phyloP scores from a whole-genome alignment of 371 early-diverging fungal genomes.

The Rhizopus stolonifer region DNA sequence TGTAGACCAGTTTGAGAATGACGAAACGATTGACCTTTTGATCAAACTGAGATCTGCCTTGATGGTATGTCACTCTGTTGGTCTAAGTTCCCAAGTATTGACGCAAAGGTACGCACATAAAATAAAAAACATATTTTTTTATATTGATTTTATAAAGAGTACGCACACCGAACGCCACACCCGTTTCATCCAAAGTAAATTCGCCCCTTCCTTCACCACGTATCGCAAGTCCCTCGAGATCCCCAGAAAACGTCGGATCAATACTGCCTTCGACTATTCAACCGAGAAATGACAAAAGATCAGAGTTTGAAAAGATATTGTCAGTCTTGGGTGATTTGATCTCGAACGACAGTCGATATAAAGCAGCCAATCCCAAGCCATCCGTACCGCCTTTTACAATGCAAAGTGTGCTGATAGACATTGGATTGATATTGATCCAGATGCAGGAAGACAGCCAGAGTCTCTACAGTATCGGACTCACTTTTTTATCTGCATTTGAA shows the following conservation, averaged over 20 bases:
- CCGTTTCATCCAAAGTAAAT: constrained; percentile 35
- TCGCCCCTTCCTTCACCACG: constrained; percentile 37
- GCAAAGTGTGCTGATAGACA: constrained; percentile 55
- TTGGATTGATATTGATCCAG: constrained; percentile 38
- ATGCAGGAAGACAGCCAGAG: constrained; percentile 30
- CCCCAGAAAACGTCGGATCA: constrained; percentile 12
- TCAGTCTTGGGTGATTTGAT: constrained; percentile 50
- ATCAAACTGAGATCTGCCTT: constrained; percentile 45
- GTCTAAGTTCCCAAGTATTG: constrained; percentile 28
- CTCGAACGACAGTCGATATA: constrained; percentile 58
- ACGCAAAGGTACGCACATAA: constrained; percentile 24
- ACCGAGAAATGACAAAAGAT: constrained; percentile 16
- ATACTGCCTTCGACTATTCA: neutral
- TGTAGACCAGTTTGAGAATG: constrained; percentile 38
- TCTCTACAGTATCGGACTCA: constrained; percentile 34
- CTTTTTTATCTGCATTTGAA: constrained; percentile 47
- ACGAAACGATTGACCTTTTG: constrained; percentile 43
- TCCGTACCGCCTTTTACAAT: constrained; percentile 56
- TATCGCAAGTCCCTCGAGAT: constrained; percentile 19
- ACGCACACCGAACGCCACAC: constrained; percentile 30
- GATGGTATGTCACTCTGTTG: constrained; percentile 28
- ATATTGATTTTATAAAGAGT: constrained; percentile 18
- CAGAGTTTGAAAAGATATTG: constrained; percentile 40
- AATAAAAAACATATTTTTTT: neutral
- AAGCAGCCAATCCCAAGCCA: constrained; percentile 50